phyloP scores from a whole-genome alignment of 345 rosid genomes.

The Hirschfeldia incana region DNA sequence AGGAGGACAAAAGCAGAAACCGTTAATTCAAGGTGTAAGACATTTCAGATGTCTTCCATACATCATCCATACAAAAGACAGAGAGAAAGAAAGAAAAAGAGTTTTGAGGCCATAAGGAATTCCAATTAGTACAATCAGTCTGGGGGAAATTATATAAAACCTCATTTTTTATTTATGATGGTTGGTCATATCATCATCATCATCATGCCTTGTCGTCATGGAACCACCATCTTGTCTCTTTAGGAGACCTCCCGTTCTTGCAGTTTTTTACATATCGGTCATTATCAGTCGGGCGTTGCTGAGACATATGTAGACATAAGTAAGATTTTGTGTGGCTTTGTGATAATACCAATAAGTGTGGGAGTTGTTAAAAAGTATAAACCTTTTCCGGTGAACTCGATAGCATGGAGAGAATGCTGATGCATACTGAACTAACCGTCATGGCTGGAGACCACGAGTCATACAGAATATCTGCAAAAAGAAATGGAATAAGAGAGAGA shows the following conservation, averaged over 20 bases:
- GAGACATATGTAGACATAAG: conserved; percentile 19
- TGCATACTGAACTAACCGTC: conserved; percentile 95
- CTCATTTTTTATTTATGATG: not conserved
- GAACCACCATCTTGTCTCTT: conserved; percentile 99
- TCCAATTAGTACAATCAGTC: conserved; percentile 3
- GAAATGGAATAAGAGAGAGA: not conserved
- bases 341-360: not conserved
- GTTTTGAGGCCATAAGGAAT: not conserved
- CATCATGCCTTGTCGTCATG: conserved; percentile 89
- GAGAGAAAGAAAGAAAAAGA: not conserved
- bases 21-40: not conserved
- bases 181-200: not conserved
- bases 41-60: not conserved
- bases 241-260: conserved; percentile 92
- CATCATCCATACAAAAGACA: not conserved
- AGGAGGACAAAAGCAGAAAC: not conserved
- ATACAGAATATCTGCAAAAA: conserved; percentile 74
- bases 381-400: conserved; percentile 77
- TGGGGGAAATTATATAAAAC: conserved; percentile 18
- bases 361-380: not conserved
- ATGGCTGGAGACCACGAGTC: conserved; percentile 99
- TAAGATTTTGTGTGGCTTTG: not conserved
- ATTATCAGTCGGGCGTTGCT: conserved; percentile 96
- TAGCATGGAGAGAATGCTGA: conserved; percentile 98
- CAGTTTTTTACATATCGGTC: conserved; percentile 97